Evolutionary conservation across 805 yeast genomes (phyloP).

Genomic region (Candida montana): DNA sequence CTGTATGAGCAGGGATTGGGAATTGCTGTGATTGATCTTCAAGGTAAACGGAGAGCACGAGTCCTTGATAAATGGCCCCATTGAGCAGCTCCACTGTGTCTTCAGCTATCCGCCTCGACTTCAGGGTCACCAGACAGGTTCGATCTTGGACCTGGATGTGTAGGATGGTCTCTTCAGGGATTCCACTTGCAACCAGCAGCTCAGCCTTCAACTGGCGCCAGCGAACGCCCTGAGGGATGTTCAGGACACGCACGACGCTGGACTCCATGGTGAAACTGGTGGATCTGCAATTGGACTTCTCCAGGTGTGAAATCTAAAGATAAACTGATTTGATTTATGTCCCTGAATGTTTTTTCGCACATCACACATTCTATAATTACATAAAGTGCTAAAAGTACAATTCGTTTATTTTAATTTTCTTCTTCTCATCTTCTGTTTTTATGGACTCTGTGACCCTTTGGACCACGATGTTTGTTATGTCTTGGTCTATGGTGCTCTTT

Average conservation of each 20-base stretch:
- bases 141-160: conserved; percentile 18
- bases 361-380: no score
- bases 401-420: not conserved
- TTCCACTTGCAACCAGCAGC: conserved; percentile 11
- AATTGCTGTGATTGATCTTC: conserved; percentile 4
- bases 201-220: conserved; percentile 22
- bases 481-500: conserved; percentile 4
- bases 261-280: not conserved
- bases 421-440: not conserved
- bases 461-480: conserved; percentile 5
- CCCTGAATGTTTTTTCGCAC: no score
- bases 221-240: conserved; percentile 16
- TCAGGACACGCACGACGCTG: conserved; percentile 14
- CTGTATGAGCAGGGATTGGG: not conserved
- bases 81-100: conserved; percentile 10
- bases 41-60: conserved; percentile 8
- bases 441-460: conserved; percentile 1
- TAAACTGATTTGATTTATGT: no score
- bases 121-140: conserved; percentile 12
- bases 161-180: conserved; percentile 17
- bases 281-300: not conserved
- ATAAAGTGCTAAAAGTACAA: no score
- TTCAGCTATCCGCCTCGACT: conserved; percentile 8
- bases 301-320: no score
- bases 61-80: conserved; percentile 17